Evolutionary conservation across 176 grass and related monocot species (phyloP).

Genomic region (Juncus effusus): DNA sequence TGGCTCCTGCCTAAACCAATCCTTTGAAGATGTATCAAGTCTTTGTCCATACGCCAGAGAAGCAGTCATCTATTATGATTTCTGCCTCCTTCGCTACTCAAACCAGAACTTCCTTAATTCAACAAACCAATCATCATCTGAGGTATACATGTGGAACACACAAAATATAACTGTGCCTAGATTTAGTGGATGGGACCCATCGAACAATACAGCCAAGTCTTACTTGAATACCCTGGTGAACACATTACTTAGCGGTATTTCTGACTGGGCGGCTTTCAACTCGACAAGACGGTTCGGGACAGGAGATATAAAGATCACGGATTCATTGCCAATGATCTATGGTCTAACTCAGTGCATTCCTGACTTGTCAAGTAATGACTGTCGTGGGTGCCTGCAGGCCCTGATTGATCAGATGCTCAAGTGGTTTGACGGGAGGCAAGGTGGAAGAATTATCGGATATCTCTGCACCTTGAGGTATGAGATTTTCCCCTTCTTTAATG

Average conservation of each 20-base stretch:
- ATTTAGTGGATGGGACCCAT: background rate
- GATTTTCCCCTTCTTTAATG: constrained; percentile 4
- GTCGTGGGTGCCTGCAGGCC: constrained; percentile 20
- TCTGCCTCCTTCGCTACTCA: constrained; percentile 46
- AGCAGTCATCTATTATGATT: constrained; percentile 33
- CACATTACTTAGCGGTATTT: constrained; percentile 19
- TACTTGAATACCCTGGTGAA: constrained; percentile 6
- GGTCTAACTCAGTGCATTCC: constrained; percentile 44
- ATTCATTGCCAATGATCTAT: constrained; percentile 12
- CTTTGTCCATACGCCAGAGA: constrained; percentile 29
- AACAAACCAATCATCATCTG: background rate
- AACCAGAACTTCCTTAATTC: constrained; percentile 22
- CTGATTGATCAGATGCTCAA: constrained; percentile 9
- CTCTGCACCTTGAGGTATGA: constrained; percentile 40
- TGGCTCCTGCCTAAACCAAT: constrained; percentile 23
- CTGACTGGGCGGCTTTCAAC: constrained; percentile 16
- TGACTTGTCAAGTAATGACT: constrained; percentile 31
- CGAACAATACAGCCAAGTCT: background rate
- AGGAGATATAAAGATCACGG: constrained; percentile 21
- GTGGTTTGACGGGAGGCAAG: constrained; percentile 11
- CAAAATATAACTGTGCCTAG: background rate
- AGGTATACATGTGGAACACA: constrained; percentile 23
- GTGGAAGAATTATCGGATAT: constrained; percentile 22
- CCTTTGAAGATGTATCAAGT: constrained; percentile 10
- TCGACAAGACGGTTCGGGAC: constrained; percentile 28